A percentile compares a stretch with the other conserved stretches of the same genome.
phyloP scores from a whole-genome alignment of 306 rosid genomes.

The Calophaca sinica region DNA sequence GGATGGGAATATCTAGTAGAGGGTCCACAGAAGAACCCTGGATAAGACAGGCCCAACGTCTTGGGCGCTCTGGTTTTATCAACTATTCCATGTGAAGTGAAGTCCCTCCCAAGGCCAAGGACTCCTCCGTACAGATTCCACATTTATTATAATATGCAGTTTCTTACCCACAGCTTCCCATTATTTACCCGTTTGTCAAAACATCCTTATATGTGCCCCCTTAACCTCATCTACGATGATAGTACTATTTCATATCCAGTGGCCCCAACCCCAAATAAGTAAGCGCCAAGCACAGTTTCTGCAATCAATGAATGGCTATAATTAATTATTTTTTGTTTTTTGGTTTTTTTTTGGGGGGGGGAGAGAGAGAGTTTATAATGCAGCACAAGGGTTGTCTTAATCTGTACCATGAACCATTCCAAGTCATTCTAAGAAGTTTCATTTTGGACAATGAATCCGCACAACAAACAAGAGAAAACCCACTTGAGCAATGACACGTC shows the following conservation, averaged over 20 bases:
- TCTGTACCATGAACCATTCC: constrained; percentile 47
- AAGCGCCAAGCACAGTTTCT: constrained; percentile 18
- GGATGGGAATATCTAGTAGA: constrained; percentile 23
- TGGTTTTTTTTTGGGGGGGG: no score
- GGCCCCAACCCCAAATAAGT: constrained; percentile 36
- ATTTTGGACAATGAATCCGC: constrained; percentile 49
- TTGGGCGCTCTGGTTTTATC: constrained; percentile 50
- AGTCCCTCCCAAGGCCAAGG: constrained; percentile 28
- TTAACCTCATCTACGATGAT: not conserved
- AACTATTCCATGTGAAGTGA: constrained; percentile 46
- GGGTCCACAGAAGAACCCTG: constrained; percentile 36
- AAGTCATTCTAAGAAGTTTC: constrained; percentile 44
- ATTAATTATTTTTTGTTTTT: constrained; percentile 17
- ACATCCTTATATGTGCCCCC: no score
- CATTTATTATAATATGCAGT: not conserved
- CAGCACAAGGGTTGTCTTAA: constrained; percentile 48
- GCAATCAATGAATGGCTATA: constrained; percentile 17
- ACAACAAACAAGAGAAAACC: constrained; percentile 44
- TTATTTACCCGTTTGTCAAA: no score
- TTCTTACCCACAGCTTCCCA: not conserved
- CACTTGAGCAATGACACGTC: no score
- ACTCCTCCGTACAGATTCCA: constrained; percentile 59
- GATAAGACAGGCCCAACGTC: constrained; percentile 50
- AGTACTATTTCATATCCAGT: constrained; percentile 9
- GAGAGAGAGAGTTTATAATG: constrained; percentile 37